Evolutionary conservation across 768 basidiomycete species (phyloP).

Genomic region (Calocybe indica): DNA sequence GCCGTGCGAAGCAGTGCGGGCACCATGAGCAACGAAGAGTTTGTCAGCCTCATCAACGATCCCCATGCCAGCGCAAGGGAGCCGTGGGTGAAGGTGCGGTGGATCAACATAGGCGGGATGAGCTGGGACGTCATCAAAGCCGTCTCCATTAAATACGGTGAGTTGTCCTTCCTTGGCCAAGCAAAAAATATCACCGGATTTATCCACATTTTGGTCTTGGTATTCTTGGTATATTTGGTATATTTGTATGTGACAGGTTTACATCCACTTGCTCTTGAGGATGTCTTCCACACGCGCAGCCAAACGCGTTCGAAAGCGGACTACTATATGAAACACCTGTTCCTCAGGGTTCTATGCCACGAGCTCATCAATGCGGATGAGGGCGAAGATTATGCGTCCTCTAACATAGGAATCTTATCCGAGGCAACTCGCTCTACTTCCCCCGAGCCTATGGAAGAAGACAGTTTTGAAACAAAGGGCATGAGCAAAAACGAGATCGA

Average conservation of each 20-base stretch:
- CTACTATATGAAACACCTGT: slow-evolving; percentile 66
- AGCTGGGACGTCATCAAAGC: slow-evolving; percentile 73
- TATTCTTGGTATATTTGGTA: slow-evolving; percentile 37
- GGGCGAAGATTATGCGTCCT: slow-evolving; percentile 8
- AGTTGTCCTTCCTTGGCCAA: slow-evolving; percentile 11
- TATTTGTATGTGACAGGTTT: too few relatives aligned
- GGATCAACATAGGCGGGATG: slow-evolving; percentile 67
- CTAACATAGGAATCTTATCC: slow-evolving; percentile 19
- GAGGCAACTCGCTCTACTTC: slow-evolving; percentile 28
- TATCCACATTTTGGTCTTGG: not conserved
- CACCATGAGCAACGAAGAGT: slow-evolving; percentile 55
- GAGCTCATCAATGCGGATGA: slow-evolving; percentile 35
- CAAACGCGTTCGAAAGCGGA: slow-evolving; percentile 62
- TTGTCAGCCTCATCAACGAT: slow-evolving; percentile 49
- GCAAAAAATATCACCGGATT: not conserved
- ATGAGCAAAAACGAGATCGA: slow-evolving; percentile 6
- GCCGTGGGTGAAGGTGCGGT: slow-evolving; percentile 63
- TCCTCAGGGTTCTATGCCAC: slow-evolving; percentile 64
- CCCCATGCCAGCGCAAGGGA: slow-evolving; percentile 38
- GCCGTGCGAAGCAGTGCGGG: slow-evolving; percentile 45
- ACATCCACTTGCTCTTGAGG: slow-evolving; percentile 69
- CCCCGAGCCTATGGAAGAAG: slow-evolving; percentile 26
- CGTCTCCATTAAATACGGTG: slow-evolving; percentile 59
- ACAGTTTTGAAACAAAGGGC: slow-evolving; percentile 4
- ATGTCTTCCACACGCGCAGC: slow-evolving; percentile 51